Evolutionary conservation across 345 rosid genomes (phyloP).

Genomic region (Melaleuca alternifolia): DNA sequence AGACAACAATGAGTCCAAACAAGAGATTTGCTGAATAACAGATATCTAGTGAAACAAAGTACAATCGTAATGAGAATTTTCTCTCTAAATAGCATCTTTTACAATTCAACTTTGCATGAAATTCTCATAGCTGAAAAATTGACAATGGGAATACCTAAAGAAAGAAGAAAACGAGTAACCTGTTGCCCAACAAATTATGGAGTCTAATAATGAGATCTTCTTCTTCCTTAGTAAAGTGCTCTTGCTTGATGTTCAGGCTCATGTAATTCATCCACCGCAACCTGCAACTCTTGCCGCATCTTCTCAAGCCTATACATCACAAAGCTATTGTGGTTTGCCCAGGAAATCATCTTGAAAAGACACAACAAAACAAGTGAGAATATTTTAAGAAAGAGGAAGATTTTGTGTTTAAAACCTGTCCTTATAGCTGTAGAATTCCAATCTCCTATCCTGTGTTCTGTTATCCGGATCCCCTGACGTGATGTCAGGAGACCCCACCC

Average conservation of each 20-base stretch:
- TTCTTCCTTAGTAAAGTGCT: not conserved
- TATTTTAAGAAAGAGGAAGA: not conserved
- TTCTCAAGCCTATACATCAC: slow-evolving; percentile 30
- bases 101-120: slow-evolving; percentile 5
- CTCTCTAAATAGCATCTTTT: not conserved
- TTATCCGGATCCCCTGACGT: too few relatives aligned
- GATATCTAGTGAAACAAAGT: not conserved
- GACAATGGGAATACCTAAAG: slow-evolving; percentile 21
- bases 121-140: slow-evolving; percentile 47
- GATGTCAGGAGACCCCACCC: too few relatives aligned
- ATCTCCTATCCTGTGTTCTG: slow-evolving; percentile 39
- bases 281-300: slow-evolving; percentile 63
- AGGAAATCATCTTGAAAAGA: not conserved
- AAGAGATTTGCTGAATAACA: not conserved
- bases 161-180: slow-evolving; percentile 52
- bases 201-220: not conserved
- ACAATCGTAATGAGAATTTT: not conserved
- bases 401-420: slow-evolving; percentile 17
- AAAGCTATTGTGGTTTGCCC: not conserved
- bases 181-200: slow-evolving; percentile 13
- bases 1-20: not conserved
- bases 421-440: slow-evolving; percentile 46
- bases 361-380: not conserved
- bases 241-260: not conserved
- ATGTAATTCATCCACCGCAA: slow-evolving; percentile 6